Base-by-base conservation (phyloP, 192 early-diverging fungal genomes). In the Coemansia sp. region DNA sequence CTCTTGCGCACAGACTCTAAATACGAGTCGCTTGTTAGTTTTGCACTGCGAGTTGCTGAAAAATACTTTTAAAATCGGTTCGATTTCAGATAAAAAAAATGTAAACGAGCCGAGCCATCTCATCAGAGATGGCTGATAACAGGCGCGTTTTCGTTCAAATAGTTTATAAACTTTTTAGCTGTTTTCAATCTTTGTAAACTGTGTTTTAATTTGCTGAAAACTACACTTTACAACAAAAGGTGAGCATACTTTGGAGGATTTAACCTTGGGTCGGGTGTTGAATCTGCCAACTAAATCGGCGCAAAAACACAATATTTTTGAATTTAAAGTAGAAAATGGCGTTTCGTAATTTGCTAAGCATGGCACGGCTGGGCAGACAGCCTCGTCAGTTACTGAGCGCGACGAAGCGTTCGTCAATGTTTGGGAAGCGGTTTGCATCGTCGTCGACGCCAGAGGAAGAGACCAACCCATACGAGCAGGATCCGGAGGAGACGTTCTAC, bases 271-370 rank as follows among this genome's bases (percentile, higher is more conserved):
- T 8, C 22, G 14, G 8, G 11, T 55, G 12, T 25, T 55, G 53
- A 55, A 57, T 39, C 56, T 22, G 4, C 8, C 7, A n/a, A 57
- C 27, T 57, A 38, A 35, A 9, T n/a, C 7, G 19, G 15, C 22
- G n/a, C 27, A 57, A 45, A 45, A 3, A 3, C 41, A 45, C 15
- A 8, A 4, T 21, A 21, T 38, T 45, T n/a, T 4, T 15, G 11
- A 45, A 43, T 59, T 0, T 0, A 17, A 15, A 24, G 17, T 43
- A 9, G 21, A 43, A 25, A 65, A 66, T 69, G 68, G 67, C 65
- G 25, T 65, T 79, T 48, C 68, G 77, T 43, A 74, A 73, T 66
- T 49, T 79, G 58, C 67, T 79, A 17, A 61, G 53, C 32, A 64
- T 58, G 4, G 54, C 65, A 22, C 67, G 71, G 8, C 65, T 50